Base-by-base conservation (phyloP, 2,329 filamentous ascomycete genomes). In the Cladosporium velox region DNA sequence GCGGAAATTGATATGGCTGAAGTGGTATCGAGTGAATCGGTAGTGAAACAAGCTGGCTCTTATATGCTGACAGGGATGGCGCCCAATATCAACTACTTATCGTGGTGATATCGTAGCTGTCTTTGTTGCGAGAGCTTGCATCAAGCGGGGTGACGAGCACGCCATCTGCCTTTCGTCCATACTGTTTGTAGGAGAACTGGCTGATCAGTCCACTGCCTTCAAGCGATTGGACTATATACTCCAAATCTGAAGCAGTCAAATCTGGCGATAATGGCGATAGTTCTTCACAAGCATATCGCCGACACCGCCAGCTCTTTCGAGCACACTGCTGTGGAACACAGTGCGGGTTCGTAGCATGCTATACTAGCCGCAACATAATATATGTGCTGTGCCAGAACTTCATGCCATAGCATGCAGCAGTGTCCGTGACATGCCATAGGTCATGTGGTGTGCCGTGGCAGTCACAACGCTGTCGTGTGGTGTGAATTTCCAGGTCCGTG, bases 61-160 rank as follows among this genome's bases (percentile, higher is more conserved):
- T 47, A 10, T 24, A 12, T 21, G 82, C 80, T 30, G 79, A 73
- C 80, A 82, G 81, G 21, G 41, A 21, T 21, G 41, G 8, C 6
- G 66, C 18, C 26, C 38, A 8, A 51, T 47, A 24, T 47, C 41
- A 24, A 47, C n/a, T 47, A 47, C 41, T 47, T 47, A 47, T 47
- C 41, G 41, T 10, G n/a, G n/a, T 47, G 41, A 47, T 21, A 12
- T 47, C n/a, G 41, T 47, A 47, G 41, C 41, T 47, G 41, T 47
- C 41, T 47, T 21, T 47, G 41, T 21, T 54, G 49, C 49, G 24
- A 30, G 24, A 54, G 49, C 49, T 54, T 54, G 49, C 49, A 54
- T 28, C 49, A 54, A 54, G 49, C 24, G 49, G 49, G 49, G 49
- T 54, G 49, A 30, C 26, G 28, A 54, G 49, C 49, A 54, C 49